Conservation (phyloP, 2,329 filamentous ascomycete genomes). For the Xylariomycetidae sp. region DNA sequence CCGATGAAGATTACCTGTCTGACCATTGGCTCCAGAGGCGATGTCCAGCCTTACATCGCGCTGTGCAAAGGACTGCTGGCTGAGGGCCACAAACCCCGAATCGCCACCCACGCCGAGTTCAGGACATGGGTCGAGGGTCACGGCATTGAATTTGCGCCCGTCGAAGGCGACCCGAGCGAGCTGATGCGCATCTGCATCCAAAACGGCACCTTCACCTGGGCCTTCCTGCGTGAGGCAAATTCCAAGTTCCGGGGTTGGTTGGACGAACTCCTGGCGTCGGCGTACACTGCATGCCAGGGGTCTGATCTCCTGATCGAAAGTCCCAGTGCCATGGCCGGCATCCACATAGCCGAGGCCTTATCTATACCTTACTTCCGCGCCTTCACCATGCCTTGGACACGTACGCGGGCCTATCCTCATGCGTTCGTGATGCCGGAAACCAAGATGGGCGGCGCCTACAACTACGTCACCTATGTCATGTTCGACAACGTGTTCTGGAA, state of each 20-base stretch:
- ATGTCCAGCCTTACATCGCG: constrained; percentile 96
- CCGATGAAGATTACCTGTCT: constrained; percentile 83
- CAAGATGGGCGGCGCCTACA: constrained; percentile 93
- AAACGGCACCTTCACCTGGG: constrained; percentile 92
- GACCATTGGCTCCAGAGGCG: constrained; percentile 91
- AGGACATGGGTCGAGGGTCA: constrained; percentile 84
- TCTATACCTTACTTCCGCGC: constrained; percentile 93
- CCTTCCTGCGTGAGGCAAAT: constrained; percentile 83
- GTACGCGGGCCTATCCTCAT: constrained; percentile 91
- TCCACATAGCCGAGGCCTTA: constrained; percentile 92
- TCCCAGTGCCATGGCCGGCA: constrained; percentile 93
- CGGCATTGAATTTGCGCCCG: constrained; percentile 84
- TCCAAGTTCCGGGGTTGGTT: constrained; percentile 91
- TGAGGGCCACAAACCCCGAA: constrained; percentile 79
- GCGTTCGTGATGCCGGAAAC: constrained; percentile 89
- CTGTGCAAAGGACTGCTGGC: constrained; percentile 84
- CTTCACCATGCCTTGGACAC: constrained; percentile 98
- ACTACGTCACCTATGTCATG: constrained; percentile 90
- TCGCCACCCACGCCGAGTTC: constrained; percentile 91
- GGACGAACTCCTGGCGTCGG: constrained; percentile 75
- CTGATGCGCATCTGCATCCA: constrained; percentile 95
- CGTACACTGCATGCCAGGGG: constrained; percentile 78
- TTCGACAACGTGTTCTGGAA: constrained; percentile 98
- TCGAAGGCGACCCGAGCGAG: constrained; percentile 87
- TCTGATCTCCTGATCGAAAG: constrained; percentile 91